Percentiles rank a stretch among this genome's conserved stretches.
These are phyloP conservation scores for Cytospora chrysosperma DNA, from an alignment of 2,329 filamentous ascomycete species.

Conservation along the genomic window DNA sequence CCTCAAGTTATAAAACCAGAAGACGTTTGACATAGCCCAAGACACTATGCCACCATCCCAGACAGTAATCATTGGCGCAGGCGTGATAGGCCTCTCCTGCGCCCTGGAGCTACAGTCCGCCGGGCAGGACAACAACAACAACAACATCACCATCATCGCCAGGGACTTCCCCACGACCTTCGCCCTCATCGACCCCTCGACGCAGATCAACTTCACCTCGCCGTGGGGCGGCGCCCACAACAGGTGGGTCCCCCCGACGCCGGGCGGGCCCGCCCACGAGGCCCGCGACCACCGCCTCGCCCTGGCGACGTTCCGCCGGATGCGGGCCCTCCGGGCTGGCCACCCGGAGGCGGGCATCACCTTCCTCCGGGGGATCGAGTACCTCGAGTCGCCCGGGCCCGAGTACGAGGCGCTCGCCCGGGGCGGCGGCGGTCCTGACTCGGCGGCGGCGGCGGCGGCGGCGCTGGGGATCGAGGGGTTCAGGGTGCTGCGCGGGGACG, in stretches of 20 bases:
- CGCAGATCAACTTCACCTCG: constrained; percentile 53
- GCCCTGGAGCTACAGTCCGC: constrained; percentile 46
- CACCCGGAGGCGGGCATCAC: constrained; percentile 47
- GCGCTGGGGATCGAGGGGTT: constrained; percentile 40
- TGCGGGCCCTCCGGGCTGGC: constrained; percentile 35
- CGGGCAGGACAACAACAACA: constrained; percentile 28
- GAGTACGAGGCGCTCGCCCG: constrained; percentile 40
- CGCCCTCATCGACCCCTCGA: constrained; percentile 41
- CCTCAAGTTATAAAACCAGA: neutral
- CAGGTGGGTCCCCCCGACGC: constrained; percentile 47
- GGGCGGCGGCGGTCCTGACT: constrained; percentile 27
- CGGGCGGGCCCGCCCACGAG: constrained; percentile 28
- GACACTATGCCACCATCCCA: neutral
- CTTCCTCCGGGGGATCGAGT: constrained; percentile 50
- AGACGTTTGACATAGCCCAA: neutral
- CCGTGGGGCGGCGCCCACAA: constrained; percentile 59
- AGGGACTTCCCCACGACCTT: constrained; percentile 48
- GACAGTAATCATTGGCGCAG: constrained; percentile 41
- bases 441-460: constrained; percentile 24
- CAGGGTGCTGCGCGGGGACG: constrained; percentile 34
- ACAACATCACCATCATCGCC: constrained; percentile 43
- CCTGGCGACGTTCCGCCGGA: constrained; percentile 42
- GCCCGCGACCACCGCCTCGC: constrained; percentile 44
- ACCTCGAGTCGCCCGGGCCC: constrained; percentile 46
- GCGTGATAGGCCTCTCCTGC: constrained; percentile 51